Base-by-base conservation (phyloP, 2,329 filamentous ascomycete genomes). In the Cladorrhinum sp. region DNA sequence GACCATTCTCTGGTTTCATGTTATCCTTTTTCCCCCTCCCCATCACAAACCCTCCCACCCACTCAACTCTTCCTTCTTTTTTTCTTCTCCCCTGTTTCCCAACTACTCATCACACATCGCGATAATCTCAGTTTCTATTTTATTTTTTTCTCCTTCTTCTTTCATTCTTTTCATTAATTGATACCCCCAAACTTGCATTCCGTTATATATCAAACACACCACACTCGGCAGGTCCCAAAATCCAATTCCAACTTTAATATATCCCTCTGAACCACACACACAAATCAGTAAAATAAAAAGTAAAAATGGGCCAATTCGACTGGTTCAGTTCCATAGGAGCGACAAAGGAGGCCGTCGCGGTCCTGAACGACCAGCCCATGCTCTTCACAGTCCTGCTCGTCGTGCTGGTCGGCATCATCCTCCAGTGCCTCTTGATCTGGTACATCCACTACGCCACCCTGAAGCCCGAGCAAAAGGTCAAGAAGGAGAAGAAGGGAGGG, bases 381-480 rank as follows among this genome's bases (percentile, higher is more conserved):
- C 76, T 86, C 57, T 85, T 86, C 74, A 82, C 78, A 65, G 80
- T 81, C 64, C 79, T 86, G 62, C 64, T 86, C 64, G 71, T 84
- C 69, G 81, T 83, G 61, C 75, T 86, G 59, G 68, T 83, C 68
- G 74, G 74, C 62, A 67, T 85, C 55, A 76, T 76, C 62, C 69
- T 79, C 8, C 75, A 85, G 66, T 71, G 71, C 60, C 67, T 76
- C 9, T 72, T 85, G 53, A 72, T 82, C 57, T 85, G 80, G 80
- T 85, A 79, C 73, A 86, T 86, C 68, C 82, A 85, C 73, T 80
- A 76, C 68, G 82, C 82, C 60, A 86, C 84, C 20, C 64, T 84
- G 74, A 86, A 86, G 75, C 83, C 83, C 16, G 81, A 84, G 68
- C 84, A 86, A 72, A 81, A 76, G 70, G 83, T 81, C 72, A 79